phyloP scores from a whole-genome alignment of 495 filamentous ascomycete genomes.

The Penicillium herquei region DNA sequence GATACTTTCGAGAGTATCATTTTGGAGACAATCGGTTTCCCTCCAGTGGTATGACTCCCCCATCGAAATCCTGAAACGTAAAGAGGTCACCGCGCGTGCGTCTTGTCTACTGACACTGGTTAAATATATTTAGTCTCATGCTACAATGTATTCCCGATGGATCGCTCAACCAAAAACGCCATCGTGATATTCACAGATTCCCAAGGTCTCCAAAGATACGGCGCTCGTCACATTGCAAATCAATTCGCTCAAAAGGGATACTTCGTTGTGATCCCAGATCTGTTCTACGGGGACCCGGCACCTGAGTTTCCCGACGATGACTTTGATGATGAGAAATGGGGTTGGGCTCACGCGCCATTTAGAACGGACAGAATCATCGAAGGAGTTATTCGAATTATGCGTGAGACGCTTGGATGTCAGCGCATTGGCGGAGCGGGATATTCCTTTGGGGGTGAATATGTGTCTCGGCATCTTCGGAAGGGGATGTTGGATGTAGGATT shows the following conservation, averaged over 20 bases:
- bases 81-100: too few species aligned
- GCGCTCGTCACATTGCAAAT: slow-evolving; percentile 54
- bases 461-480: slow-evolving; percentile 24
- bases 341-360: too few species aligned
- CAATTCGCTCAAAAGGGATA: slow-evolving; percentile 75
- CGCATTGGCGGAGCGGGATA: slow-evolving; percentile 69
- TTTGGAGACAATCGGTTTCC: too few species aligned
- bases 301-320: slow-evolving; percentile 24
- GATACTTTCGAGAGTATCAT: too few species aligned
- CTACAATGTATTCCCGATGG: slow-evolving; percentile 27
- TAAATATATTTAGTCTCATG: slow-evolving; percentile 9
- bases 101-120: too few species aligned
- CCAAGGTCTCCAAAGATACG: slow-evolving; percentile 28
- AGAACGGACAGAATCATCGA: slow-evolving; percentile 47
- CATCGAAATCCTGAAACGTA: background rate
- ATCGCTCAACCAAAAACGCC: slow-evolving; percentile 26
- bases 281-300: slow-evolving; percentile 30
- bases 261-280: slow-evolving; percentile 63
- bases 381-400: slow-evolving; percentile 51
- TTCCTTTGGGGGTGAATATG: slow-evolving; percentile 70
- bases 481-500: slow-evolving; percentile 48
- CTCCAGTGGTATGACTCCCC: background rate
- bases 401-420: slow-evolving; percentile 52
- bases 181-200: slow-evolving; percentile 33
- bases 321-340: too few species aligned